Percentiles rank a stretch among this genome's conserved stretches.
Conservation (phyloP, 371 early-diverging fungal species). For the Apophysomyces ossiformis region DNA sequence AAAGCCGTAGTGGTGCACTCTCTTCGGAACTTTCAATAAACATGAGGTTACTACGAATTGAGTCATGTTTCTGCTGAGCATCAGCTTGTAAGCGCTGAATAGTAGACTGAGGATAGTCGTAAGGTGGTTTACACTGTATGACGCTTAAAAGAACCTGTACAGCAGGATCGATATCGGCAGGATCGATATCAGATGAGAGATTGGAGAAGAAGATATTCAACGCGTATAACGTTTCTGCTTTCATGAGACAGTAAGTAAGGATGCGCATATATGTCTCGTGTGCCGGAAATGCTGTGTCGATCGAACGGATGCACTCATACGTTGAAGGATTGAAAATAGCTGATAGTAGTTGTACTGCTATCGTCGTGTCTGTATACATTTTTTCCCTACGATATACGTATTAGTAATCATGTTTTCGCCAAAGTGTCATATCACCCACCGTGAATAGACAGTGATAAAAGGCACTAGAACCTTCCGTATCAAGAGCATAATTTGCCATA, state of each 20-base stretch:
- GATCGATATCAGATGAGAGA: not conserved
- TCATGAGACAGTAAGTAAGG: constrained; percentile 17
- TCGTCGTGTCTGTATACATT: not conserved
- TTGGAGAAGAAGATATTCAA: constrained; percentile 6
- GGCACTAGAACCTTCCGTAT: constrained; percentile 28
- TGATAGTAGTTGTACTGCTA: constrained; percentile 9
- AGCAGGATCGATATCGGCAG: not conserved
- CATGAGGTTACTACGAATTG: constrained; percentile 2
- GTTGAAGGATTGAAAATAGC: not conserved
- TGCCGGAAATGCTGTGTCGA: not conserved
- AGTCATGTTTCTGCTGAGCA: not conserved
- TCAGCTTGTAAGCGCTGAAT: constrained; percentile 6
- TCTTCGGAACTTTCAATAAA: not conserved
- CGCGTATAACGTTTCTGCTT: not conserved
- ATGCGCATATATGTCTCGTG: constrained; percentile 17
- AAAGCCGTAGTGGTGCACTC: not conserved
- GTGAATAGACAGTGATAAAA: not conserved
- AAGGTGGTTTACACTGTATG: constrained; percentile 15
- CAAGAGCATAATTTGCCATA: constrained; percentile 28
- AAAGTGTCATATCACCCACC: not conserved
- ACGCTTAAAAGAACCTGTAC: constrained; percentile 8
- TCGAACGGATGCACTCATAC: not conserved
- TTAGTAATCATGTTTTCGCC: not conserved
- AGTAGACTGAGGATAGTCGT: constrained; percentile 5
- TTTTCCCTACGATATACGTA: not conserved